Evolutionary conservation across 768 basidiomycete genomes (phyloP), one percentile per base, ranked within the genome.

Genomic region (Plicaturopsis crispa): DNA sequence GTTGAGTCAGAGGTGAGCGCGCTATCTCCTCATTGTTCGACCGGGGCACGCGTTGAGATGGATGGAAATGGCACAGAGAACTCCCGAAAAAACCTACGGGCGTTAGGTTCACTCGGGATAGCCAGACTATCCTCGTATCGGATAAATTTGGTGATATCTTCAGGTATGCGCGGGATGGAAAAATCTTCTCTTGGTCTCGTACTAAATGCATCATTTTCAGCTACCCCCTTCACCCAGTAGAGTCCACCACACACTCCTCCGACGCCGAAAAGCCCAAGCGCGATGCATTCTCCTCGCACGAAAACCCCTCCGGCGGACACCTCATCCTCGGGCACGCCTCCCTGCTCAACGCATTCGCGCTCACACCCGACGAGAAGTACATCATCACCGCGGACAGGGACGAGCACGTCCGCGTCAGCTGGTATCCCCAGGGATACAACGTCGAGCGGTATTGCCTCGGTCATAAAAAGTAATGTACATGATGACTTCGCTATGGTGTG

Each of bases 61-160:
- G 38, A 2, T 33, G 30, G 32, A 38, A 38, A 17, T 31, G 19
- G 28, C 38, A 11, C 23, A 38, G 93, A 33, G 81, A 86, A 44
- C 66, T 93, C 2, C 80, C 85, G 0, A 97, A 97, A 61, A 81
- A 82, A 42, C 78, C 88, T 0, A 91, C 89, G 0, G 66, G 66
- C 2, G 53, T 96, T 19, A 55, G 60, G 0, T 79, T 96, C 48
- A 78, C 81, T 0, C 60, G 53, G 4, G 69, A 80, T 31, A 72
- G 70, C 0, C 60, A 75, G 44, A 78, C 72, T 1, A 79, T 99
- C 42, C 56, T 97, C 2, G 77, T 88, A 10, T 78, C 89, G 2
- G 94, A 99, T 61, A 97, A 96, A 60, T 93, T 96, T 45, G 94
- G 94, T 0, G 94, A 97, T 53, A 73, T 94, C 28, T 94, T 91